Base-by-base conservation (phyloP, 2,329 filamentous ascomycete species). In the Aspergillus alliaceus region DNA sequence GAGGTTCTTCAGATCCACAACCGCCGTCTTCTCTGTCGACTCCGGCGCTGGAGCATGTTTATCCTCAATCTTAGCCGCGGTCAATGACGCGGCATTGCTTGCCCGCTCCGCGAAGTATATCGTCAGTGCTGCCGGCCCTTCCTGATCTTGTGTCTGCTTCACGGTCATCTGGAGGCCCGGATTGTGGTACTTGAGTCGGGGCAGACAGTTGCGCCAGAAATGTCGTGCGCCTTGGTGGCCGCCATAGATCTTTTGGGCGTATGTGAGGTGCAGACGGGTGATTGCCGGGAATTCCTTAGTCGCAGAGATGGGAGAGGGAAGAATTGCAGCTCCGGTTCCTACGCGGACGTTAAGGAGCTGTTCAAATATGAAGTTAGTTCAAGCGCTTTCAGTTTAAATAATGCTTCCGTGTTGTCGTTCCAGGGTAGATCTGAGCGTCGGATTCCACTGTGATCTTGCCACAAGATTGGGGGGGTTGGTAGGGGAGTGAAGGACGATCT, bases 121-220 rank as follows among this genome's bases (percentile, higher is more conserved):
- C 53, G 75, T 75, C 63, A 79, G 64, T 35, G 69, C 68, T 29
- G 76, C 69, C 42, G 72, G 72, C 3, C 66, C 70, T 22, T 70
- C 73, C 64, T 86, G 80, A 44, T 87, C 77, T 35, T 73, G 67
- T 61, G 84, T 87, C 58, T 90, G 89, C 74, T 89, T 88, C 67
- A 96, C 85, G 58, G 90, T 87, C 84, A 98, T 96, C 42, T 89
- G 86, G 46, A 97, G 75, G 12, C 86, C 79, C 0, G 95, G 95
- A 74, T 99, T 99, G 82, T 96, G 89, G 79, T 88, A 99, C 82
- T 99, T 97, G 64, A 99, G 82, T 56, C 91, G 86, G 22, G 91
- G 90, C 48, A 98, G 86, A 72, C 87, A 89, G 59, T 87, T 81
- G 62, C 84, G 86, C 90, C 91, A 96, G 83, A 99, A 97, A 79